These are phyloP conservation scores for Amauroascus niger DNA, from an alignment of 2,329 filamentous ascomycete species.

Conservation along the genomic window DNA sequence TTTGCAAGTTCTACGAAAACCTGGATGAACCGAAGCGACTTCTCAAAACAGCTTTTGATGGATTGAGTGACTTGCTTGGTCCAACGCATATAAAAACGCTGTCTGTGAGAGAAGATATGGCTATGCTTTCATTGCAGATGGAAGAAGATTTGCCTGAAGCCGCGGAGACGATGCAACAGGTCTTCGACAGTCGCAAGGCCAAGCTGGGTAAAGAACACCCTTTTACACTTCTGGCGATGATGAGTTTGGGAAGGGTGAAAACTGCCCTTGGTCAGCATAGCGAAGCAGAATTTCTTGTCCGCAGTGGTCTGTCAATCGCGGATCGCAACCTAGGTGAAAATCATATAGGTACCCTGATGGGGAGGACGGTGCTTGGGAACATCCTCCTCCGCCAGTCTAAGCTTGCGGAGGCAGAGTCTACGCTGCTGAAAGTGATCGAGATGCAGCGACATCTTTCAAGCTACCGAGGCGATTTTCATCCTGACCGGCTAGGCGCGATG, in stretches of 20 bases:
- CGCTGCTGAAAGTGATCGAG: background rate
- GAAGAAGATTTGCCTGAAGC: slow-evolving; percentile 2
- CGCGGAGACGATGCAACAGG: slow-evolving; percentile 8
- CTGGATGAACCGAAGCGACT: slow-evolving; percentile 17
- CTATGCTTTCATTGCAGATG: slow-evolving; percentile 12
- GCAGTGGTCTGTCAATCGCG: slow-evolving; percentile 14
- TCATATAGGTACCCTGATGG: slow-evolving; percentile 20
- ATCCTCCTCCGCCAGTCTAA: background rate
- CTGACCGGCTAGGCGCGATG: background rate
- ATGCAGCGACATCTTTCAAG: background rate
- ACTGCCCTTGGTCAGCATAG: slow-evolving; percentile 21
- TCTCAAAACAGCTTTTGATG: slow-evolving; percentile 18
- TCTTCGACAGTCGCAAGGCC: slow-evolving; percentile 17
- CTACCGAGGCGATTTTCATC: slow-evolving; percentile 1
- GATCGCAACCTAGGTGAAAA: slow-evolving; percentile 16
- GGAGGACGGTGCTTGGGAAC: background rate
- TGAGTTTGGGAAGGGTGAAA: slow-evolving; percentile 26
- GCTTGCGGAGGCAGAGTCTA: background rate
- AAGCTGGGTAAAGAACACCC: slow-evolving; percentile 29
- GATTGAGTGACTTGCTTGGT: slow-evolving; percentile 19
- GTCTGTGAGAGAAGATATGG: slow-evolving; percentile 19
- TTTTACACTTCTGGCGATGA: slow-evolving; percentile 28
- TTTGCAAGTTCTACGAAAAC: background rate
- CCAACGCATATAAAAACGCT: slow-evolving; percentile 20
- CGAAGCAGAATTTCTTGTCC: slow-evolving; percentile 22